Evolutionary conservation across 1,284 basidiomycete species (phyloP), one percentile per base, ranked within the genome.

Genomic region (Trichosporon inkin): DNA sequence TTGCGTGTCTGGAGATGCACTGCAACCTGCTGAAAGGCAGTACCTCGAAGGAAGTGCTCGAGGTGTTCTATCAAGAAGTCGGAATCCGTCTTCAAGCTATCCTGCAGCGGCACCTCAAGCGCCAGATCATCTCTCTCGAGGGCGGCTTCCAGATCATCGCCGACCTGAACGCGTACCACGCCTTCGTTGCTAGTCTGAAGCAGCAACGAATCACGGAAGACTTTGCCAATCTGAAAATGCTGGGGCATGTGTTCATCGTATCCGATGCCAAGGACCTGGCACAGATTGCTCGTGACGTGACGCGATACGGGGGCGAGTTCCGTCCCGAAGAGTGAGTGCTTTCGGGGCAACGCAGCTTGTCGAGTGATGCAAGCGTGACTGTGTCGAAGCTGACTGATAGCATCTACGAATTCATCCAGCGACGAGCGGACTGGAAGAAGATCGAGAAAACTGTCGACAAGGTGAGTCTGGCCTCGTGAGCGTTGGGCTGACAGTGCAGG

Each of bases 51-150:
- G 93, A 97, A 66, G 92, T 99, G 2, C 80, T 99, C 19, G 95
- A 98, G 69, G 93, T 99, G 1, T 98, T 99, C 77, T 92, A 98
- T 74, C 89, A 95, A 78, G 95, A 99, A 77, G 89, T 99, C 51
- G 93, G 94, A 1, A 87, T 96, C 62, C 86, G 96, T 22, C 78
- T 99, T 17, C 89, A 96, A 71, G 86, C 84, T 6, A 93, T 98
- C 68, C 78, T 98, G 32, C 92, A 96, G 75, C 94, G 96, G 69
- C 96, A 99, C 70, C 87, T 99, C 72, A 98, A 99, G 71, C 84
- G 92, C 2, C 92, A 96, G 73, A 96, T 96, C 70, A 95, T 99
- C 65, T 96, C 91, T 0, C 83, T 96, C 22, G 85, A 82, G 57
- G 96, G 96, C 16, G 94, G 93, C 0, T 96, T 97, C 77, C 91